A percentile compares a stretch with the other conserved stretches of the same genome.
Evolutionary conservation across 805 yeast genomes (phyloP).

Genomic region (Deakozyma indianensis): DNA sequence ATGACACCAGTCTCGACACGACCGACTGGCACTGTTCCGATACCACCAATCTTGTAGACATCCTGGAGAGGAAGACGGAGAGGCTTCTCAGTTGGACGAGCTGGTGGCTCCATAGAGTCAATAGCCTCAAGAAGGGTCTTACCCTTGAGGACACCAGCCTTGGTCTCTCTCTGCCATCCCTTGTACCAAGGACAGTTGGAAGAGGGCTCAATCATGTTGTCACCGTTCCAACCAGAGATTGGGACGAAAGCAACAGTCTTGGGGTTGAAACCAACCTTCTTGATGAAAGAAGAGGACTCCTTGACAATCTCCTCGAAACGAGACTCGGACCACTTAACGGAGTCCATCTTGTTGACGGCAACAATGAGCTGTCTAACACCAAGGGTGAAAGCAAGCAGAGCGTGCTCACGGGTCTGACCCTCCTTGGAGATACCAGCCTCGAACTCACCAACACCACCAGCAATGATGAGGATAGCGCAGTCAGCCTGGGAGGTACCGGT

Average conservation of each 20-base stretch:
- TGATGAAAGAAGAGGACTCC: constrained; percentile 69
- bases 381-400: constrained; percentile 76
- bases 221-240: constrained; percentile 87
- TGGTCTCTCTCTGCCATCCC: constrained; percentile 74
- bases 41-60: constrained; percentile 88
- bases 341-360: constrained; percentile 92
- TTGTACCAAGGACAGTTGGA: constrained; percentile 78
- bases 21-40: constrained; percentile 87
- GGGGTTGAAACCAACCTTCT: constrained; percentile 76
- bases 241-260: constrained; percentile 79
- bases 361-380: constrained; percentile 80
- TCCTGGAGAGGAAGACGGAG: constrained; percentile 83
- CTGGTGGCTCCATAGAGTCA: constrained; percentile 68
- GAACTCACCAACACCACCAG: constrained; percentile 89
- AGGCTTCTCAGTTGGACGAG: constrained; percentile 75
- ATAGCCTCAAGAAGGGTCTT: constrained; percentile 76
- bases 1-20: constrained; percentile 88
- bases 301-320: constrained; percentile 67
- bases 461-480: constrained; percentile 80
- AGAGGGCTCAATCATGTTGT: constrained; percentile 79
- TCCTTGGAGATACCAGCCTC: constrained; percentile 92
- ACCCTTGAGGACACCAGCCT: constrained; percentile 57
- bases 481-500: constrained; percentile 93
- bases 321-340: constrained; percentile 73
- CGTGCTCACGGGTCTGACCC: constrained; percentile 94